Percentiles rank a stretch among this genome's conserved stretches.
phyloP scores from a whole-genome alignment of 352 stramenopile genomes.

The Globisporangium alternatum region DNA sequence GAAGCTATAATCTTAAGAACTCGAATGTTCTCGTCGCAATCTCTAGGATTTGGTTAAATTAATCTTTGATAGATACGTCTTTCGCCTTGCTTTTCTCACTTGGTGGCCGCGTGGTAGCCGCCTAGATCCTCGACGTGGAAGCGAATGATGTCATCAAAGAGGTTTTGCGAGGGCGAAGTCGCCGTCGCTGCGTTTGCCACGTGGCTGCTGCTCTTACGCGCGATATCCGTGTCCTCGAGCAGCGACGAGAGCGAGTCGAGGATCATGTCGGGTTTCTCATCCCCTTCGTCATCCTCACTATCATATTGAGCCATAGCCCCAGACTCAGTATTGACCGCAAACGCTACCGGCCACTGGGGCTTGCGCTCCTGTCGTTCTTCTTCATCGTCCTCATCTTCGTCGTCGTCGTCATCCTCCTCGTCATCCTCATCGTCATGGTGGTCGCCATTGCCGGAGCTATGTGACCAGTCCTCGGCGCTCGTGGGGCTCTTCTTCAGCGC shows the following conservation, averaged over 20 bases:
- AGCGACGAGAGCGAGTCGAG: conserved; percentile 31
- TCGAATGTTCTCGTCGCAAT: not conserved
- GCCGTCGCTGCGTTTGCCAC: not conserved
- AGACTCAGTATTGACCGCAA: not conserved
- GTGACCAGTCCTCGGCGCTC: conserved; percentile 15
- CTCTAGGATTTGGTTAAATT: conserved; percentile 3
- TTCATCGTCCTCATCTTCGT: not conserved
- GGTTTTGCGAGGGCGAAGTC: conserved; percentile 13
- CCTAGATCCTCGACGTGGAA: conserved; percentile 40
- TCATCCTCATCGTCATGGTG: conserved; percentile 1
- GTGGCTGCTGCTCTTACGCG: not conserved
- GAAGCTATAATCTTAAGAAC: too few species aligned
- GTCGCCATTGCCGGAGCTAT: conserved; percentile 8
- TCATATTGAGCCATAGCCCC: too few species aligned
- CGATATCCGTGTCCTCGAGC: conserved; percentile 30
- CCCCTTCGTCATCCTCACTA: not conserved
- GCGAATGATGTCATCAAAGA: conserved; percentile 42
- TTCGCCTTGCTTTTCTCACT: not conserved
- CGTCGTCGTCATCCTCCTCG: not conserved
- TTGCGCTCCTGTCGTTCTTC: conserved; percentile 1
- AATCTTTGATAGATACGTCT: conserved; percentile 1
- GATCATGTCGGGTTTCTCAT: conserved; percentile 22
- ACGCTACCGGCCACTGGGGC: not conserved
- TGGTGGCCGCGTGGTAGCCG: conserved; percentile 7
- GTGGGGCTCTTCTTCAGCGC: conserved; percentile 12